Conservation (phyloP, 768 basidiomycete species). For the Nevesoporus exiguus region DNA sequence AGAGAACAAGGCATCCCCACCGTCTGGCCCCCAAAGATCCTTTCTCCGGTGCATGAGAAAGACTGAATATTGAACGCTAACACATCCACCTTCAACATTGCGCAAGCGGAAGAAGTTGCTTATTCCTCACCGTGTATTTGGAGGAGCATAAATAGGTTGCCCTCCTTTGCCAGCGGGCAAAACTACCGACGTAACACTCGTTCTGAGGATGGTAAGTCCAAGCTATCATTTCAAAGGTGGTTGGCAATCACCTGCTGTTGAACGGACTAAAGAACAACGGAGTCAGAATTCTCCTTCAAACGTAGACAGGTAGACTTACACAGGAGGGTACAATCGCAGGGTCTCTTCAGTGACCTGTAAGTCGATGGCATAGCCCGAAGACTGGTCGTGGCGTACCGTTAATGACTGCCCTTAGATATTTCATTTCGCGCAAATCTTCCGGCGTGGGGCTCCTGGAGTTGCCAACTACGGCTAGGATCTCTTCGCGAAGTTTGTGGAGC, state of each 20-base stretch:
- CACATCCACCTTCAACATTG: background rate
- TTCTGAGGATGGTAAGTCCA: conserved; percentile 14
- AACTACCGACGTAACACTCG: conserved; percentile 19
- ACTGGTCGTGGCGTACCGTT: conserved; percentile 21
- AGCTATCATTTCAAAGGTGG: background rate
- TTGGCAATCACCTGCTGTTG: conserved; percentile 18
- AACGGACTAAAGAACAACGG: conserved; percentile 17
- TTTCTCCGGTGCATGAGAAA: conserved; percentile 57
- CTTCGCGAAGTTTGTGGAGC: conserved; percentile 29
- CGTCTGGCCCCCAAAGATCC: conserved; percentile 69
- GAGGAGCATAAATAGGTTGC: conserved; percentile 33
- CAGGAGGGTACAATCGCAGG: conserved; percentile 30
- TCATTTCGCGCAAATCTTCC: conserved; percentile 36
- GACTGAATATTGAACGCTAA: conserved; percentile 44
- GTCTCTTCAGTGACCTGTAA: conserved; percentile 24
- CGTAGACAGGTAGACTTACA: conserved; percentile 18
- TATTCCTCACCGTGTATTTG: conserved; percentile 26
- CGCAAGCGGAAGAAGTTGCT: too few species aligned
- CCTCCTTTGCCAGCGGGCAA: conserved; percentile 26
- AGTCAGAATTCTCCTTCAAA: conserved; percentile 1
- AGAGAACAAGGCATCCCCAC: conserved; percentile 26
- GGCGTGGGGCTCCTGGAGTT: conserved; percentile 25
- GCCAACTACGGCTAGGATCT: conserved; percentile 30
- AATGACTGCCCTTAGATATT: conserved; percentile 39
- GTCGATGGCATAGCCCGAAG: background rate